A percentile compares a stretch with the other conserved stretches of the same genome.
These are phyloP conservation scores for Salvia miltiorrhiza DNA, from an alignment of 257 asterid genomes.

Conservation along the genomic window DNA sequence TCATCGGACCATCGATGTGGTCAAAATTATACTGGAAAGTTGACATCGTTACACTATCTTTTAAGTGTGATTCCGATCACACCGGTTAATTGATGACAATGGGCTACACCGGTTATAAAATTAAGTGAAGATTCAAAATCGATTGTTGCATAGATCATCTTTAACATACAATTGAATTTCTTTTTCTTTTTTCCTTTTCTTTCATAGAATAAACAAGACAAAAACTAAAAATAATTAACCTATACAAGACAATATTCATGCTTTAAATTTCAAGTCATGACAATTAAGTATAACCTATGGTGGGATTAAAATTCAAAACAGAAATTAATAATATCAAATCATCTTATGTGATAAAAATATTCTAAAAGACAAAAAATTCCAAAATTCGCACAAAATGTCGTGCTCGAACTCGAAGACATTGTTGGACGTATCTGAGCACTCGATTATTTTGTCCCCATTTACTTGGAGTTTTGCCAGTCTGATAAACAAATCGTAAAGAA, in stretches of 20 bases:
- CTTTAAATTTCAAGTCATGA: background rate
- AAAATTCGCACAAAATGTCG: background rate
- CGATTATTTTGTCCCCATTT: slow-evolving; percentile 19
- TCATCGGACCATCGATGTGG: no score
- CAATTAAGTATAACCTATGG: background rate
- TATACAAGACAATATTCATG: background rate
- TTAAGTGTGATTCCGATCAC: no score
- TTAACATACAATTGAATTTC: background rate
- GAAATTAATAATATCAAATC: background rate
- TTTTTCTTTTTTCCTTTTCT: background rate
- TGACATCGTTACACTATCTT: no score
- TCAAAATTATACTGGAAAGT: no score
- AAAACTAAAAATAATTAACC: background rate
- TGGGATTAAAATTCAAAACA: background rate
- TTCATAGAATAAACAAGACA: background rate
- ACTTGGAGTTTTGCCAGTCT: slow-evolving; percentile 13
- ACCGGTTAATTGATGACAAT: no score
- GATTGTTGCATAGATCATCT: background rate
- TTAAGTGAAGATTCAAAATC: no score
- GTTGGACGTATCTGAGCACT: background rate
- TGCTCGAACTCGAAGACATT: background rate
- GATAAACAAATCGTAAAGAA: slow-evolving; percentile 32
- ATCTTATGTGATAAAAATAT: background rate
- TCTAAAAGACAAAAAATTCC: background rate
- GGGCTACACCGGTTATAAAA: no score